Evolutionary conservation across 1,139 yeast species (phyloP), one percentile per base, ranked within the genome.

Genomic region (Debaryomycetaceae sp.): DNA sequence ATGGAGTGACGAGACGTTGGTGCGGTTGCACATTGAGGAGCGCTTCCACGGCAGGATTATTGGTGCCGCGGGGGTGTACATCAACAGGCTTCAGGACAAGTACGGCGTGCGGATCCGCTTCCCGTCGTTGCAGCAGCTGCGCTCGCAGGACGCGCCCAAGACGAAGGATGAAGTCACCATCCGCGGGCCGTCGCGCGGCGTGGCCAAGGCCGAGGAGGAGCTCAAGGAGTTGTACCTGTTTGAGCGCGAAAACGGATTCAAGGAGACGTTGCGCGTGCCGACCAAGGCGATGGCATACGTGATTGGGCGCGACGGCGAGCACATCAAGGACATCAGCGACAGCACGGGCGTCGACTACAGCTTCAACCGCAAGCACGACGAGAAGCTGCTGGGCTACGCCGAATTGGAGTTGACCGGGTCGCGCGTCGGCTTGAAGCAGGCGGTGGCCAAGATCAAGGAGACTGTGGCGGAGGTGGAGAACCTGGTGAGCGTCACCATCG

Each of bases 171-270:
- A 81, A 45, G 86, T 91, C 34, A 68, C 78, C 21, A 73, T 93
- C 40, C 80, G 80, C 48, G 99, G 99, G 32, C 95, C 97, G 32
- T 84, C 96, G 14, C 81, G 80, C 58, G 91, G 89, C 43, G 97
- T 85, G 28, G 71, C 77, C 18, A 81, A 83, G 53, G 94, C 95
- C 27, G 78, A 78, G 53, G 91, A 81, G 43, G 99, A 93, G 65
- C 65, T 93, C 51, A 69, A 73, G 48, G 96, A 88, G 38, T 71
- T 93, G 43, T 70, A 84, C 45, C 83, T 83, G 46, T 93, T 82
- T 56, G 97, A 89, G 58, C 80, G 75, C 51, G 96, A 85, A 46
- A 86, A 89, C 51, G 91, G 95, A 17, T 76, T 77, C 59, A 71
- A 75, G 38, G 71, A 77, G 45, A 59, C 64, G 14, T 51, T 91